Evolutionary conservation across 2,329 filamentous ascomycete genomes (phyloP).

Genomic region (Balansia obtecta): DNA sequence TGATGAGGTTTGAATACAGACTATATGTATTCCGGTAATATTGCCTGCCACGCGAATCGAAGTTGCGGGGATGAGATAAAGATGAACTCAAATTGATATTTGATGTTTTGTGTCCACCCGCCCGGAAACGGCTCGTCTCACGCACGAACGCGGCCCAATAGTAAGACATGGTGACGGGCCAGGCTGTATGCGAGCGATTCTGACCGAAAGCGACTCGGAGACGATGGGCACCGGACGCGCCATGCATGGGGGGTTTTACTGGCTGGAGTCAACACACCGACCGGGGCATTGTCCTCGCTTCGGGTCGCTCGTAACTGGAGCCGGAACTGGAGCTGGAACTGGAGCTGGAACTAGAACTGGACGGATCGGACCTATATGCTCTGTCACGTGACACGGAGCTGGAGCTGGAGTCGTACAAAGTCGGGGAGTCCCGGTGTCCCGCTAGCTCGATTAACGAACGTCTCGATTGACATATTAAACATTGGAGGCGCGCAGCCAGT

Average conservation of each 20-base stretch:
- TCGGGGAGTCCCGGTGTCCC: background rate
- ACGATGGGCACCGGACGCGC: background rate
- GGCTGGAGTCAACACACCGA: no score
- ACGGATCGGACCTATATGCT: no score
- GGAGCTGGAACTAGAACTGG: no score
- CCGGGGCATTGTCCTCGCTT: background rate
- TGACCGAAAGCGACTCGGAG: background rate
- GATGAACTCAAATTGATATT: background rate
- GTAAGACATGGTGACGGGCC: background rate
- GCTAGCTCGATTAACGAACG: background rate
- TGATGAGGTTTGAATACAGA: no score
- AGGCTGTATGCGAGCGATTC: background rate
- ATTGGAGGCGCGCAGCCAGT: background rate
- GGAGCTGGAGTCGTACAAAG: background rate
- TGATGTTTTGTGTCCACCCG: background rate
- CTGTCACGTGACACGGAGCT: no score
- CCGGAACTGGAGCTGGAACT: no score
- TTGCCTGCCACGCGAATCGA: background rate
- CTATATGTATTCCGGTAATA: no score
- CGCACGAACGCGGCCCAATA: background rate
- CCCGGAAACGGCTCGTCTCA: background rate
- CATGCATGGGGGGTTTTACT: background rate
- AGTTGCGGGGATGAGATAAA: background rate
- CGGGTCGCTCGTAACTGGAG: background rate
- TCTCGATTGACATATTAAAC: background rate